phyloP scores from a whole-genome alignment of 2,329 filamentous ascomycete species.

The Annulohypoxylon truncatum region DNA sequence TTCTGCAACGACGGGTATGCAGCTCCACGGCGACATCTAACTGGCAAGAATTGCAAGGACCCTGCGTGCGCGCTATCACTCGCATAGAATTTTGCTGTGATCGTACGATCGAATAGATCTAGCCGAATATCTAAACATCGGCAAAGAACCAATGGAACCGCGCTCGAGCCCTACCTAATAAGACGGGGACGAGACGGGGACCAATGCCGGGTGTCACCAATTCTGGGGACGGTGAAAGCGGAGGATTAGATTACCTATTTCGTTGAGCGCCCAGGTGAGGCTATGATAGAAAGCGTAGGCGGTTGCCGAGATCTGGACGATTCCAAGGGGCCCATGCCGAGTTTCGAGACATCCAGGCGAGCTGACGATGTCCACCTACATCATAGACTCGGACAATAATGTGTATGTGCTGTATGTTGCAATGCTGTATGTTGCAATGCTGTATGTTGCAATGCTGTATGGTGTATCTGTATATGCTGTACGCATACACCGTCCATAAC shows the following conservation, averaged over 20 bases:
- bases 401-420: not conserved
- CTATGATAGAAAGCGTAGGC: not conserved
- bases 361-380: not conserved
- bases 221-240: slow-evolving; percentile 12
- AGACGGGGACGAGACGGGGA: slow-evolving; percentile 15
- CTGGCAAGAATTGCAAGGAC: slow-evolving; percentile 18
- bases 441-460: not conserved
- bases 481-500: not conserved
- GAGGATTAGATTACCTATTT: slow-evolving; percentile 18
- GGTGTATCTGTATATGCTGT: not conserved
- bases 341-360: slow-evolving; percentile 4
- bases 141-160: slow-evolving; percentile 27
- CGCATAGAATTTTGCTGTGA: slow-evolving; percentile 26
- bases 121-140: slow-evolving; percentile 28
- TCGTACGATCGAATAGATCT: slow-evolving; percentile 40
- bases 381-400: not conserved
- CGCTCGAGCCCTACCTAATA: slow-evolving; percentile 31
- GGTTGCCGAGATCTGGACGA: slow-evolving; percentile 3
- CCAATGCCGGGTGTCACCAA: slow-evolving; percentile 22
- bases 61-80: slow-evolving; percentile 27
- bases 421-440: not conserved
- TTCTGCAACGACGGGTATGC: slow-evolving; percentile 32
- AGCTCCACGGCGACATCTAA: slow-evolving; percentile 17
- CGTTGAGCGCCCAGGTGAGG: slow-evolving; percentile 14
- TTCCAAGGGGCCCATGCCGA: not conserved